A percentile compares a stretch with the other conserved stretches of the same genome.
Conservation (phyloP, 495 filamentous ascomycete genomes). For the Tuber indicum region DNA sequence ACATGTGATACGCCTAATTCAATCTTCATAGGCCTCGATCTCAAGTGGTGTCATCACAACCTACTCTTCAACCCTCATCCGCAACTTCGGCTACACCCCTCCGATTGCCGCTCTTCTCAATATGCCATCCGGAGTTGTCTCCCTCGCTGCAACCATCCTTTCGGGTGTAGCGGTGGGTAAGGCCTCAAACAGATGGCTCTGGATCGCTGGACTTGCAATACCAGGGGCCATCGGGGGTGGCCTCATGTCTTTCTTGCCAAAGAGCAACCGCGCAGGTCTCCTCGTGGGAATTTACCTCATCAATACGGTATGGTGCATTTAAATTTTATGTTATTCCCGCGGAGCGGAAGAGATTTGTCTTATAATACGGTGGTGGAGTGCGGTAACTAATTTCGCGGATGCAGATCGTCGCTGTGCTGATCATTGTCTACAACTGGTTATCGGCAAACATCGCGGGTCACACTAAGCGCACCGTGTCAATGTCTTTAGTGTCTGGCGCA, state of each 20-base stretch:
- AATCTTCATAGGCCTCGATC: conserved; percentile 46
- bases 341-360: conserved; percentile 33
- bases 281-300: conserved; percentile 61
- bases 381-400: conserved; percentile 43
- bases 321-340: background rate
- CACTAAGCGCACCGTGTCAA: conserved; percentile 51
- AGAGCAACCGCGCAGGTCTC: conserved; percentile 47
- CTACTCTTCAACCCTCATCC: conserved; percentile 57
- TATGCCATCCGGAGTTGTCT: conserved; percentile 57
- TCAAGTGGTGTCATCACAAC: conserved; percentile 57
- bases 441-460: conserved; percentile 62
- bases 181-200: conserved; percentile 50
- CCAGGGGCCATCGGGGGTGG: conserved; percentile 52
- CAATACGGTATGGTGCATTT: conserved; percentile 44
- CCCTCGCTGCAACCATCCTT: conserved; percentile 52
- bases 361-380: conserved; percentile 39
- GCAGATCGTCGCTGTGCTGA: conserved; percentile 49
- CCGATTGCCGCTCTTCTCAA: conserved; percentile 56
- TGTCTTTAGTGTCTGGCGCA: conserved; percentile 50
- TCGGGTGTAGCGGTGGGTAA: conserved; percentile 45
- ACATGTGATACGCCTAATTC: conserved; percentile 36
- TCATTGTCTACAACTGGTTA: conserved; percentile 49
- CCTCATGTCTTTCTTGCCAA: conserved; percentile 55
- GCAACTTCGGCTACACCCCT: conserved; percentile 53
- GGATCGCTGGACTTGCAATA: conserved; percentile 42